These are phyloP conservation scores for Fusarium anthophilum DNA, from an alignment of 2,329 filamentous ascomycete genomes.

Conservation along the genomic window DNA sequence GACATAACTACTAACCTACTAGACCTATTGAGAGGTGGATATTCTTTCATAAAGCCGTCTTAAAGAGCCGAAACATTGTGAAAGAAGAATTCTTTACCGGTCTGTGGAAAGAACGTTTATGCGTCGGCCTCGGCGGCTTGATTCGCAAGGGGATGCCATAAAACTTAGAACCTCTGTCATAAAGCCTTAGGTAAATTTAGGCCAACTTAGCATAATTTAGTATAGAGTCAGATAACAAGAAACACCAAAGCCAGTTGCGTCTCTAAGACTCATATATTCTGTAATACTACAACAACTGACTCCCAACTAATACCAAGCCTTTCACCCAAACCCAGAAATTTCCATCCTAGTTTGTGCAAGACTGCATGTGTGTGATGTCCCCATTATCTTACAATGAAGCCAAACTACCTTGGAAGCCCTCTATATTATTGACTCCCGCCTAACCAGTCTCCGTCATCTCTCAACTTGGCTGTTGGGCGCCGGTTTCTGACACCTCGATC, in stretches of 20 bases:
- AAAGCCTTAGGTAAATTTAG: no score
- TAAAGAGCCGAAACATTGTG: not conserved
- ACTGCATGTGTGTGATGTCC: not conserved
- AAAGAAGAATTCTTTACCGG: no score
- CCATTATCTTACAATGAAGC: conserved; percentile 15
- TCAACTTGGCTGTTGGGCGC: conserved; percentile 49
- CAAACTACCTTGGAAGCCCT: not conserved
- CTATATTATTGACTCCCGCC: conserved; percentile 18
- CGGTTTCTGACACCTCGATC: conserved; percentile 45
- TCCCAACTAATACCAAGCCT: not conserved
- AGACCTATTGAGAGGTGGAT: not conserved
- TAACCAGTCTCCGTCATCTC: conserved; percentile 44
- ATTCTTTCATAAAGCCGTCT: not conserved
- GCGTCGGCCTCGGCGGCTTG: no score
- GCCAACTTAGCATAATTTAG: no score
- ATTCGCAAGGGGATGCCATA: no score
- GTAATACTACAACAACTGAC: not conserved
- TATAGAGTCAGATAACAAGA: not conserved
- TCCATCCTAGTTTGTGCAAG: conserved; percentile 8
- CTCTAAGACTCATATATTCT: not conserved
- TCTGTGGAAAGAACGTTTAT: no score
- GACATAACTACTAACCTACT: conserved; percentile 17
- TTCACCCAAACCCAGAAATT: conserved; percentile 6
- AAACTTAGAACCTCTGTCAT: no score
- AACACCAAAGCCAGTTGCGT: not conserved